Base-by-base conservation (phyloP, 106 monocot genomes). In the Iris macrosiphon region DNA sequence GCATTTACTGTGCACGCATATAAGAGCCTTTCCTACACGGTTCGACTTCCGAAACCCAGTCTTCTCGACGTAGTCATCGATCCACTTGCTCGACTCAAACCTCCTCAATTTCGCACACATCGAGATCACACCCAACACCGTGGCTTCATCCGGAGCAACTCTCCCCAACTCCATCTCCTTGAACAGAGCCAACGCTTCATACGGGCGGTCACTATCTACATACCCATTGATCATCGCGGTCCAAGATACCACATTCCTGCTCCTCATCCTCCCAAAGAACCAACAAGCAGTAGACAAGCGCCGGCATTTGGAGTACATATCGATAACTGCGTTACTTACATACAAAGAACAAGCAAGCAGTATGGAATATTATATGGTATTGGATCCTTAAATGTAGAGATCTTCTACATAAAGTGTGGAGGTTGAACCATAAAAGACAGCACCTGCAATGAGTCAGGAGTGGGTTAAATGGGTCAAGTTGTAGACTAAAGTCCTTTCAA, bases 1-100 rank as follows among this genome's bases (percentile, higher is more conserved):
- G 31, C 67, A 68, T 42, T 61, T 68, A 14, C 52, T 8, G 24
- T 75, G 68, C 75, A 75, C 63, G 26, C 68, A 43, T 3, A 75
- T 68, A 25, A 75, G 75, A 7, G 62, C 68, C 41, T 75, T 75
- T 2, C 41, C 41, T 9, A 75, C 5, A 3, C 8, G 11, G 3
- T 17, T 42, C 25, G 30, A 35, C 31, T 42, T n/a, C 16, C 21
- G 17, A 28, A 58, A 52, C 13, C 45, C 41, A 50, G 21, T 64
- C 32, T 59, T 35, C 16, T 18, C 26, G 0, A 41, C 61, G 28
- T 55, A 74, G 8, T 29, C 40, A 40, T 67, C 40, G 18, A 74
- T 56, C 74, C 61, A 62, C 5, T 48, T 13, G 0, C 24, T 55
- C 8, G 49, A 22, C 28, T 55, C 54, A 9, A 53, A 61, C 7